A percentile compares a stretch with the other conserved stretches of the same genome.
Conservation (phyloP, 2,329 filamentous ascomycete genomes). For the Neonectria faginata region DNA sequence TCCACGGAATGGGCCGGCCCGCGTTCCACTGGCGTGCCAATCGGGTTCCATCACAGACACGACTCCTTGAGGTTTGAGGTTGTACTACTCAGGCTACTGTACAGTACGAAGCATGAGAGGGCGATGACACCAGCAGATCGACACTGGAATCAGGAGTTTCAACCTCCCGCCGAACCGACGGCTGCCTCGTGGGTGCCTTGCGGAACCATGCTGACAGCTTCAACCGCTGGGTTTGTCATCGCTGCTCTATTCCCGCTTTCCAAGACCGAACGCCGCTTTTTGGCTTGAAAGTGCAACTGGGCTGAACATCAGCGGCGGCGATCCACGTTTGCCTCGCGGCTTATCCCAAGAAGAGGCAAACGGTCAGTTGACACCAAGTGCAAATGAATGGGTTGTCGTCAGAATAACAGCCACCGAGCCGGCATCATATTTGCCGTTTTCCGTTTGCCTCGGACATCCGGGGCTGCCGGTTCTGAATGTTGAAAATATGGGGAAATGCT, state of each 20-base stretch:
- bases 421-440: neutral
- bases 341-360: neutral
- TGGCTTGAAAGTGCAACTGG: constrained; percentile 14
- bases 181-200: constrained; percentile 17
- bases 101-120: too few species aligned
- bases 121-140: neutral
- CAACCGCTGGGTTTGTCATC: neutral
- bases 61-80: neutral
- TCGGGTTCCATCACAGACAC: neutral
- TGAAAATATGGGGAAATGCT: neutral
- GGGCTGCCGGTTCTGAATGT: neutral
- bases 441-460: constrained; percentile 2
- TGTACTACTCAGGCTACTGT: neutral
- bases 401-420: neutral
- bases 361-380: neutral
- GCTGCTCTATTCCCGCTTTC: neutral
- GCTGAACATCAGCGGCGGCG: constrained; percentile 1
- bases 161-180: constrained; percentile 4
- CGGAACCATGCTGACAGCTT: constrained; percentile 5
- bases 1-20: neutral
- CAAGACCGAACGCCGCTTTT: neutral
- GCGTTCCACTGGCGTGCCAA: neutral
- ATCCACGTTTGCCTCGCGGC: neutral
- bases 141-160: constrained; percentile 10
- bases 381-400: neutral